phyloP scores from a whole-genome alignment of 371 early-diverging fungal genomes.

The Saksenaea oblongispora region DNA sequence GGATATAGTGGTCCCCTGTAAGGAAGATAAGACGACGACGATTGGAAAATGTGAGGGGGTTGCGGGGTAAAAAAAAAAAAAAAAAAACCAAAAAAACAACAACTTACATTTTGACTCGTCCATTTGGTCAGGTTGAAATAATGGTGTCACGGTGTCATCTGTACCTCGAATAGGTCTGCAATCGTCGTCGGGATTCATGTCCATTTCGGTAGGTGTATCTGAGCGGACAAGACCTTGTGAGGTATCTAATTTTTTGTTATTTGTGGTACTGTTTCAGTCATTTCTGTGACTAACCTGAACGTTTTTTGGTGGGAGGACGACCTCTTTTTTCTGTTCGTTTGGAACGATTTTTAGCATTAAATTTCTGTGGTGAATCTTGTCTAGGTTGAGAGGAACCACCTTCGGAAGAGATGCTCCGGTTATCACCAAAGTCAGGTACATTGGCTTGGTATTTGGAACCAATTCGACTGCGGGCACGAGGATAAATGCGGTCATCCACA shows the following conservation, averaged over 20 bases:
- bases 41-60: neutral
- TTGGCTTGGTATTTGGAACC: slow-evolving; percentile 81
- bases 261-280: slow-evolving; percentile 1
- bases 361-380: neutral
- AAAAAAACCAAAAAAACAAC: neutral
- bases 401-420: neutral
- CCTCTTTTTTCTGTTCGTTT: slow-evolving; percentile 10
- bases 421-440: slow-evolving; percentile 48
- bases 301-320: slow-evolving; percentile 5
- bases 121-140: slow-evolving; percentile 42
- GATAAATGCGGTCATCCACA: slow-evolving; percentile 78
- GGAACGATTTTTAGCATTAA: neutral
- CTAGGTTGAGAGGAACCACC: neutral
- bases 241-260: no score
- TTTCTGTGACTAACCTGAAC: neutral
- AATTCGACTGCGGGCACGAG: slow-evolving; percentile 78
- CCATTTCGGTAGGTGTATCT: neutral
- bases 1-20: slow-evolving; percentile 54
- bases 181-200: neutral
- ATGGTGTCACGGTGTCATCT: slow-evolving; percentile 46
- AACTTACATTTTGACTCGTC: slow-evolving; percentile 40
- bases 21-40: neutral
- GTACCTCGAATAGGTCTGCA: slow-evolving; percentile 40
- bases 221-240: neutral
- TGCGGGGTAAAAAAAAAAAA: neutral